Base-by-base conservation (phyloP, 73 alveolate species). In the Tetrahymena thermophila region DNA sequence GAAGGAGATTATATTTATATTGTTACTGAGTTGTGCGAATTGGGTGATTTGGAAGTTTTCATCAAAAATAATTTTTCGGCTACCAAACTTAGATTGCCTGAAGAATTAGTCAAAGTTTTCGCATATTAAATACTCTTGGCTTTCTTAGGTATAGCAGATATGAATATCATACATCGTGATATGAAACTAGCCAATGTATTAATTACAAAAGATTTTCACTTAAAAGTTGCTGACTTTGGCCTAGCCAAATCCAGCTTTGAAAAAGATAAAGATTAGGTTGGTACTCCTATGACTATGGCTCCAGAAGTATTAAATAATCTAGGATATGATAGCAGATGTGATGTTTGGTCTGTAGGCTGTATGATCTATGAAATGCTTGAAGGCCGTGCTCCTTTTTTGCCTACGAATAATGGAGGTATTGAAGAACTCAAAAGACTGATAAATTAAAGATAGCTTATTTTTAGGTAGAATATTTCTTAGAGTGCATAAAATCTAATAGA, bases 141-240 rank as follows among this genome's bases (percentile, higher is more conserved):
- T 7, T 23, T 95, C 17, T 71, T 25, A 35, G 97, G 94, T 89
- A 50, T 95, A 7, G 95, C 93, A 85, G 94, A 55, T 50, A 85
- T 55, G 43, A 71, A 34, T 35, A 95, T 95, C 0, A 89, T 95
- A 16, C 97, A 95, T 95, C 93, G 97, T 25, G 97, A 95, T 93
- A 58, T 95, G 43, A 95, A 95, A 85, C 7, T 89, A 17, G 40
- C 95, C 16, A 95, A 95, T 89, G 94, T 95, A 17, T 28, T 95
- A n/a, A 42, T 95, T 16, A 93, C 93, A 37, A 95, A 95, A 40
- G 85, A 95, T 21, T 43, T 85, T 7, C 71, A 35, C 56, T 34
- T 71, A 34, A 95, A 95, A 55, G 94, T 95, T 21, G 97, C 97
- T 8, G 97, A 95, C 89, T 98, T 98, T 96, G 99, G 99, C 31